Percentiles rank a stretch among this genome's conserved stretches.
Conservation (phyloP, 2,329 filamentous ascomycete genomes). For the Tolypocladium nubicola region DNA sequence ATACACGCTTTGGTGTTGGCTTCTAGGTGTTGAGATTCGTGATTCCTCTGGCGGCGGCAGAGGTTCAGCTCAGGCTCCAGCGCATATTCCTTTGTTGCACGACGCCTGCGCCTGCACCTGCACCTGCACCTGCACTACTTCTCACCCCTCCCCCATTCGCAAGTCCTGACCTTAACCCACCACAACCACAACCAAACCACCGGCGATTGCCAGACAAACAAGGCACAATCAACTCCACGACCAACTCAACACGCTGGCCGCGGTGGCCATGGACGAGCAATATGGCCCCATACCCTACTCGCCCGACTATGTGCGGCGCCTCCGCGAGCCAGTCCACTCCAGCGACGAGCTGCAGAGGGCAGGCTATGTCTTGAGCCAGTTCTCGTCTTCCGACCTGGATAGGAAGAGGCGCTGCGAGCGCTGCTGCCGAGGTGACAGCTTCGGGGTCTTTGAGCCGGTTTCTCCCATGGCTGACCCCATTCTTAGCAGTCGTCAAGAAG, state of each 20-base stretch:
- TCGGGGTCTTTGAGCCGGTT: background rate
- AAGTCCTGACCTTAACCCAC: background rate
- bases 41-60: background rate
- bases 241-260: background rate
- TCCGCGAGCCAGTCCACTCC: conserved; percentile 10
- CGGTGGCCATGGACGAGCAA: background rate
- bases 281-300: conserved; percentile 10
- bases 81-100: background rate
- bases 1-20: background rate
- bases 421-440: conserved; percentile 14
- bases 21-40: background rate
- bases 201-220: background rate
- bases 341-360: conserved; percentile 9
- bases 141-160: background rate
- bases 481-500: background rate
- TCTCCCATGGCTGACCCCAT: background rate
- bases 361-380: conserved; percentile 16
- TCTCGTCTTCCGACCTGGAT: conserved; percentile 14
- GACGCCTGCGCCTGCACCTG: background rate
- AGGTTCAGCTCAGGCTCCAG: background rate
- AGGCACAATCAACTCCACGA: background rate
- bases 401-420: conserved; percentile 19
- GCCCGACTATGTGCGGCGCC: conserved; percentile 8
- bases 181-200: background rate
- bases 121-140: background rate